phyloP scores from a whole-genome alignment of 2,329 filamentous ascomycete genomes.

The Talaromyces sp. region DNA sequence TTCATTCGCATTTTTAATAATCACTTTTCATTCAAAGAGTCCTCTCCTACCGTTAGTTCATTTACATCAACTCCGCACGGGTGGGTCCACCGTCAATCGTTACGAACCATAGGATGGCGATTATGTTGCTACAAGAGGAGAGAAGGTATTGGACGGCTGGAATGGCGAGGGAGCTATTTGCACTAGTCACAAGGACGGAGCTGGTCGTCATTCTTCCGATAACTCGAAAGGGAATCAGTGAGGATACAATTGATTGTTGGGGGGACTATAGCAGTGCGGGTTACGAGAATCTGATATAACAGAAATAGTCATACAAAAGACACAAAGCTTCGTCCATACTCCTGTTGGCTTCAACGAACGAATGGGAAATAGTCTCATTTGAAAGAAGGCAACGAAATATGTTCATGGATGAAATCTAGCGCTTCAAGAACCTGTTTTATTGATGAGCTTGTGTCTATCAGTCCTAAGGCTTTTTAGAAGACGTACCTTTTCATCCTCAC shows the following conservation, averaged over 20 bases:
- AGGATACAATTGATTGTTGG: too few relatives aligned
- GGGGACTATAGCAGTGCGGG: too few relatives aligned
- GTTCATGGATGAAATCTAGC: constrained; percentile 18
- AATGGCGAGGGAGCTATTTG: constrained; percentile 33
- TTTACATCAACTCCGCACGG: constrained; percentile 31
- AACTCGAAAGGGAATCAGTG: too few relatives aligned
- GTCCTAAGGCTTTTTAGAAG: neutral
- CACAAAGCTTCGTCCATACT: too few relatives aligned
- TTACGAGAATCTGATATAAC: too few relatives aligned
- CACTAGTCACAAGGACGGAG: constrained; percentile 27
- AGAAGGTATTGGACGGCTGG: constrained; percentile 28
- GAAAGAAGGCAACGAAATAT: constrained; percentile 10
- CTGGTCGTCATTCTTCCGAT: neutral
- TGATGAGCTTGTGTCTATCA: neutral
- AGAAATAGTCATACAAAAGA: too few relatives aligned
- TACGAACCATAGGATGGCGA: constrained; percentile 30
- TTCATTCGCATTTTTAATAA: constrained; percentile 34
- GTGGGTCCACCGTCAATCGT: constrained; percentile 28
- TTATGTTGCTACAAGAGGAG: constrained; percentile 22
- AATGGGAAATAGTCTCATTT: neutral
- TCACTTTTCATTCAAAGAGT: constrained; percentile 30
- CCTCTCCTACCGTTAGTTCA: constrained; percentile 27
- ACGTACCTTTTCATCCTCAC: constrained; percentile 46
- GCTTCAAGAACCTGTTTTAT: constrained; percentile 15
- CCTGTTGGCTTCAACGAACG: too few relatives aligned